Evolutionary conservation across 2,329 filamentous ascomycete species (phyloP).

Genomic region (Fusarium ambrosium): DNA sequence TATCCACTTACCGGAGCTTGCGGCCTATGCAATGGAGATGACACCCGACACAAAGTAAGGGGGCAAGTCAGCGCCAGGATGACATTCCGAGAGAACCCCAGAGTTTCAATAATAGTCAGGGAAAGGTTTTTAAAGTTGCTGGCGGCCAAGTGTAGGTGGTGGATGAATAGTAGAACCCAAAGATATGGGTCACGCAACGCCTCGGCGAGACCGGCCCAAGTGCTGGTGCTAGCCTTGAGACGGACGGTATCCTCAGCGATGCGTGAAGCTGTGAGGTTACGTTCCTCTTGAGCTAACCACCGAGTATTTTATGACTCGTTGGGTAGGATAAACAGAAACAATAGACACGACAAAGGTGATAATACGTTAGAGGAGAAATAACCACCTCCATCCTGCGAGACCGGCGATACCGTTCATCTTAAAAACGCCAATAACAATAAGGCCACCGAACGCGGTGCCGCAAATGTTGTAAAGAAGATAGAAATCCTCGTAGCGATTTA

Average conservation of each 20-base stretch:
- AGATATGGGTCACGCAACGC: constrained; percentile 60
- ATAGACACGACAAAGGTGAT: constrained; percentile 47
- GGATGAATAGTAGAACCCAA: constrained; percentile 64
- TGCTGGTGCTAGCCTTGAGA: constrained; percentile 54
- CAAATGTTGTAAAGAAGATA: constrained; percentile 59
- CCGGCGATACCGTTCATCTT: constrained; percentile 41
- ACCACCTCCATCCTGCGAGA: constrained; percentile 51
- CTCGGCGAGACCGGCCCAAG: constrained; percentile 58
- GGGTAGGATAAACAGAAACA: constrained; percentile 43
- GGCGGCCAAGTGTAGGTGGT: constrained; percentile 64
- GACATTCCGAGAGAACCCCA: constrained; percentile 41
- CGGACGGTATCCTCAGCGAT: constrained; percentile 61
- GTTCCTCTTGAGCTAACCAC: constrained; percentile 58
- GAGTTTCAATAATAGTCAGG: constrained; percentile 44
- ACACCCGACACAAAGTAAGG: constrained; percentile 58
- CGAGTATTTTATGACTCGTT: constrained; percentile 59
- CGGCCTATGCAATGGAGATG: constrained; percentile 37
- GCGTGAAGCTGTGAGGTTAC: constrained; percentile 56
- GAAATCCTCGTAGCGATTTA: constrained; percentile 58
- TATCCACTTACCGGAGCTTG: constrained; percentile 58
- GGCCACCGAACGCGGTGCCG: constrained; percentile 55
- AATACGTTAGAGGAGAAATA: constrained; percentile 76
- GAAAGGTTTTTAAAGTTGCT: constrained; percentile 58
- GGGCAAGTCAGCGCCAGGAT: constrained; percentile 52
- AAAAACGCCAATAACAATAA: constrained; percentile 60